Evolutionary conservation across 1,139 yeast species (phyloP).

Genomic region (Candida pseudoviswanathii): DNA sequence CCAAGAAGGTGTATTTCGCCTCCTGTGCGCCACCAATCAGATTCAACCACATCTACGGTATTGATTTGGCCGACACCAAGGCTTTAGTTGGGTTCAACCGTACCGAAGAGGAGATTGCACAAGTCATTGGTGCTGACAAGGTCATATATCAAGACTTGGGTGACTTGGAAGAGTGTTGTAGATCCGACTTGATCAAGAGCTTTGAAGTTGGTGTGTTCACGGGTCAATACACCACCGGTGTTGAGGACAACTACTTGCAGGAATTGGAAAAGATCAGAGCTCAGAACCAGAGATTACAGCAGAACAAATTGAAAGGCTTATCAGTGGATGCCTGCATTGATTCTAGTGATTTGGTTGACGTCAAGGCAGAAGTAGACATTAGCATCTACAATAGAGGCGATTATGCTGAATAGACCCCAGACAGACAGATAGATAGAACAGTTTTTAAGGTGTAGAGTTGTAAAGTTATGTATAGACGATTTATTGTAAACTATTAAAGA

Average conservation of each 20-base stretch:
- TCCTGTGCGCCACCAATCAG: slow-evolving; percentile 98
- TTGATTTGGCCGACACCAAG: slow-evolving; percentile 92
- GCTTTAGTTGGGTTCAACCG: slow-evolving; percentile 89
- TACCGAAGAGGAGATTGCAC: slow-evolving; percentile 70
- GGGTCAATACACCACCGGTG: slow-evolving; percentile 90
- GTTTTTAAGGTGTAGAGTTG: too few relatives aligned
- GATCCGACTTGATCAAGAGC: slow-evolving; percentile 47
- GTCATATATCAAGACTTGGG: slow-evolving; percentile 86
- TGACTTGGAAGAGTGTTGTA: slow-evolving; percentile 81
- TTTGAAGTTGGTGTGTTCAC: slow-evolving; percentile 98
- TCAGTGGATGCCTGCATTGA: slow-evolving; percentile 52
- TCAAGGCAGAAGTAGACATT: slow-evolving; percentile 88
- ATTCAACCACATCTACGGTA: slow-evolving; percentile 93
- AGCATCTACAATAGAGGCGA: slow-evolving; percentile 90
- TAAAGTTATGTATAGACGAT: too few relatives aligned
- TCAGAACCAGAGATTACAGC: slow-evolving; percentile 65
- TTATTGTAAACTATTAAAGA: too few relatives aligned
- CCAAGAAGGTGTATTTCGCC: slow-evolving; percentile 88
- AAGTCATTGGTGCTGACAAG: slow-evolving; percentile 86
- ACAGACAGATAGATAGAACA: too few relatives aligned
- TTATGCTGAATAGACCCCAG: slow-evolving; percentile 29
- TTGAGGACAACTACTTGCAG: slow-evolving; percentile 76
- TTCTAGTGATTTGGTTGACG: slow-evolving; percentile 54
- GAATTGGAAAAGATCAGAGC: slow-evolving; percentile 86
- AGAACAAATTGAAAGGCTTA: slow-evolving; percentile 36